These are phyloP conservation scores for Mucor circinelloides DNA, from an alignment of 371 early-diverging fungal genomes.

Conservation along the genomic window DNA sequence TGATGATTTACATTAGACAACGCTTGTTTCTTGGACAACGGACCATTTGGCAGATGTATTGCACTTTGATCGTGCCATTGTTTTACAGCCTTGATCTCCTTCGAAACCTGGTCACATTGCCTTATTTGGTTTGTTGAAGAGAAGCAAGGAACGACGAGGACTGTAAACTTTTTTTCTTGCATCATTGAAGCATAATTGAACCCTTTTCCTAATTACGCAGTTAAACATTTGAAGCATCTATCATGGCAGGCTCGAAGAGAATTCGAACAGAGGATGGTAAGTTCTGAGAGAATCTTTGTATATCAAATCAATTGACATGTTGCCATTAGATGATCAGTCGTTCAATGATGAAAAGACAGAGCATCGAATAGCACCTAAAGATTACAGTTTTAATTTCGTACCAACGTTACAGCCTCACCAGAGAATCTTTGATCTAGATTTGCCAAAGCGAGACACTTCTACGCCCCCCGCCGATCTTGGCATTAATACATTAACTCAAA, in stretches of 20 bases:
- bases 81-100: not conserved
- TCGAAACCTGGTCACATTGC: constrained; percentile 1
- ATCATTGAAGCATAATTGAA: not conserved
- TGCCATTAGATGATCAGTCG: not conserved
- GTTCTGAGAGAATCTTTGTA: not conserved
- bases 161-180: not conserved
- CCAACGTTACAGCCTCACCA: constrained; percentile 20
- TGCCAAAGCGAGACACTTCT: constrained; percentile 7
- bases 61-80: not conserved
- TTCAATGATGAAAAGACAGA: not conserved
- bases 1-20: not conserved
- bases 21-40: not conserved
- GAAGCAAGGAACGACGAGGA: not conserved
- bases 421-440: constrained; percentile 23
- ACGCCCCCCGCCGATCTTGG: constrained; percentile 1
- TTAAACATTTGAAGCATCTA: not conserved
- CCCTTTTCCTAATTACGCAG: not conserved
- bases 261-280: constrained; percentile 1
- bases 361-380: constrained; percentile 2
- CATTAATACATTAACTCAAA: not conserved
- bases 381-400: constrained; percentile 27
- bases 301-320: not conserved
- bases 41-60: not conserved
- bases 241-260: not conserved
- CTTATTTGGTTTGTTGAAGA: not conserved